Evolutionary conservation across 768 basidiomycete species (phyloP).

Genomic region (Phlebiopsis flavidoalba): DNA sequence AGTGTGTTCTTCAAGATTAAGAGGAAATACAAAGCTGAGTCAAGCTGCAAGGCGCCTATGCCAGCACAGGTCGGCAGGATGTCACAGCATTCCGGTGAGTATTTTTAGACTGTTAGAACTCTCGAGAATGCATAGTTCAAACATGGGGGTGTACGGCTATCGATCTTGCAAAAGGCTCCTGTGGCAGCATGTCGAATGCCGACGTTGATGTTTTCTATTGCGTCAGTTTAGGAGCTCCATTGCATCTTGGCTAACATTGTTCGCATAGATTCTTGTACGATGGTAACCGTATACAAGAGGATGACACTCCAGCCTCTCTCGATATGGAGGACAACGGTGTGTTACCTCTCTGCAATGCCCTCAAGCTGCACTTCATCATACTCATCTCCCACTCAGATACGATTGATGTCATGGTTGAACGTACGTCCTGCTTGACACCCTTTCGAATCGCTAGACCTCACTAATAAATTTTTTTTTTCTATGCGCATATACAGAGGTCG

Average conservation of each 20-base stretch:
- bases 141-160: neutral
- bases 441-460: slow-evolving; percentile 4
- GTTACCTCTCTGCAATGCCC: slow-evolving; percentile 16
- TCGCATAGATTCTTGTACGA: slow-evolving; percentile 84
- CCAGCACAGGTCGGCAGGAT: slow-evolving; percentile 87
- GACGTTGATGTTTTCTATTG: neutral
- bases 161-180: neutral
- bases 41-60: slow-evolving; percentile 92
- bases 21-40: slow-evolving; percentile 83
- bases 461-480: neutral
- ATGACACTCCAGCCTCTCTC: slow-evolving; percentile 79
- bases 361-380: neutral
- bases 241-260: neutral
- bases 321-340: slow-evolving; percentile 89
- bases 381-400: slow-evolving; percentile 49
- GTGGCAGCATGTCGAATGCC: too few relatives aligned
- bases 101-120: slow-evolving; percentile 7
- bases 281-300: slow-evolving; percentile 78
- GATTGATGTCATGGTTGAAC: slow-evolving; percentile 96
- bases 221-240: neutral
- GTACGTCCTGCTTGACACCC: slow-evolving; percentile 42
- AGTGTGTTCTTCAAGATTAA: slow-evolving; percentile 95
- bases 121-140: neutral
- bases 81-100: slow-evolving; percentile 82
- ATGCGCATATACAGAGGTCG: slow-evolving; percentile 21